These are phyloP conservation scores for Calycina herbarum DNA, from an alignment of 2,329 filamentous ascomycete species.

Conservation along the genomic window DNA sequence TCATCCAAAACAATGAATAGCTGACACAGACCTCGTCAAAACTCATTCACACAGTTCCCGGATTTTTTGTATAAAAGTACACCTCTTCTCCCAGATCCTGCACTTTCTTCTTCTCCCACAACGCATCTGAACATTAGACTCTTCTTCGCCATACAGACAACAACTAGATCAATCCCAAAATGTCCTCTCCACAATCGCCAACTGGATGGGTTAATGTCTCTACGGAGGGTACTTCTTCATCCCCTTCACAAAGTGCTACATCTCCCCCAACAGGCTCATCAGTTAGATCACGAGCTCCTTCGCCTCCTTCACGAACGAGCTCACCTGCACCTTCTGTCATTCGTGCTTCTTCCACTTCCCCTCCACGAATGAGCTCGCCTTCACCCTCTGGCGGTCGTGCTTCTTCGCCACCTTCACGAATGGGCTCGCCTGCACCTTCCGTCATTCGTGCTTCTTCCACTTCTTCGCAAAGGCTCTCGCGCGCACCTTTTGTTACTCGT, in stretches of 20 bases:
- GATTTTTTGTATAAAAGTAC: not conserved
- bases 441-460: too few species aligned
- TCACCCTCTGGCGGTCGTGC: not conserved
- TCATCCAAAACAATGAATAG: not conserved
- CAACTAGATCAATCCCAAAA: not conserved
- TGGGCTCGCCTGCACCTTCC: too few species aligned
- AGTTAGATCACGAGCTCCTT: not conserved
- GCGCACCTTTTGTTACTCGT: too few species aligned
- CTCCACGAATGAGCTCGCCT: not conserved
- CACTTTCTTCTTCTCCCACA: not conserved
- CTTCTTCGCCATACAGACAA: not conserved
- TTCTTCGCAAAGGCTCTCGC: too few species aligned
- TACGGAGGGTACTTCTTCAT: not conserved
- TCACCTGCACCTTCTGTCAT: not conserved
- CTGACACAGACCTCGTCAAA: not conserved
- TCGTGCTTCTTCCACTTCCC: not conserved
- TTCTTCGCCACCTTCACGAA: not conserved
- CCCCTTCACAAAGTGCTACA: not conserved
- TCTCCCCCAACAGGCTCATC: not conserved
- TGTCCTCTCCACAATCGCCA: not conserved
- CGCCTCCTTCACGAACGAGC: not conserved
- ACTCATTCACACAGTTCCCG: not conserved
- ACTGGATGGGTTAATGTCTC: not conserved
- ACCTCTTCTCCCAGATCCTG: not conserved
- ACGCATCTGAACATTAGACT: not conserved